Percentiles rank a stretch among this genome's conserved stretches.
These are phyloP conservation scores for Amanita subjunquillea DNA, from an alignment of 768 basidiomycete species.

Conservation along the genomic window DNA sequence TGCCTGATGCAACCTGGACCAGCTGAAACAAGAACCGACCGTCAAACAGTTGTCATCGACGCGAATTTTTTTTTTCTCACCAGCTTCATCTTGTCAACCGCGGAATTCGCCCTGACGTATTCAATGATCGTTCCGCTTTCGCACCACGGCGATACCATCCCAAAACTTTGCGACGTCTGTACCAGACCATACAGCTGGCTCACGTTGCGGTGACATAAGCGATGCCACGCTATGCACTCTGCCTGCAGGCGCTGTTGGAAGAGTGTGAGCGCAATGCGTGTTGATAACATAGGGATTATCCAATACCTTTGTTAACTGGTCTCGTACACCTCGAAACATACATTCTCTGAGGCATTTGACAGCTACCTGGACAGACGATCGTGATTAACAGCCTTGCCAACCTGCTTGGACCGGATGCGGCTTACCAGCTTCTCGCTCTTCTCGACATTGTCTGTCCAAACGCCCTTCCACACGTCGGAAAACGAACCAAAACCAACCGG, in stretches of 20 bases:
- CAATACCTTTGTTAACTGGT: slow-evolving; percentile 36
- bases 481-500: slow-evolving; percentile 46
- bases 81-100: not conserved
- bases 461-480: slow-evolving; percentile 52
- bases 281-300: not conserved
- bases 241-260: slow-evolving; percentile 39
- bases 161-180: slow-evolving; percentile 39
- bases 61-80: not conserved
- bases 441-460: slow-evolving; percentile 39
- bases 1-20: slow-evolving; percentile 44
- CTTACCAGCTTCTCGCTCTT: slow-evolving; percentile 23
- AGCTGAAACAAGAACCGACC: slow-evolving; percentile 23
- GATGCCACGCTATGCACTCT: slow-evolving; percentile 49
- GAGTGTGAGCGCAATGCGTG: not conserved
- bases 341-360: slow-evolving; percentile 45
- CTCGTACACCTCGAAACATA: slow-evolving; percentile 39
- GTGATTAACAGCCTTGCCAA: not conserved
- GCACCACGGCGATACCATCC: slow-evolving; percentile 61
- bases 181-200: slow-evolving; percentile 45
- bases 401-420: not conserved
- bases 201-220: slow-evolving; percentile 44
- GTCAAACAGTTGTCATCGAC: not conserved
- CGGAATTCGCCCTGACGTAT: slow-evolving; percentile 26
- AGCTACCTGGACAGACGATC: slow-evolving; percentile 31
- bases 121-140: slow-evolving; percentile 44